Conservation (phyloP, 2,329 filamentous ascomycete species). For the Trichophaea hybrida region DNA sequence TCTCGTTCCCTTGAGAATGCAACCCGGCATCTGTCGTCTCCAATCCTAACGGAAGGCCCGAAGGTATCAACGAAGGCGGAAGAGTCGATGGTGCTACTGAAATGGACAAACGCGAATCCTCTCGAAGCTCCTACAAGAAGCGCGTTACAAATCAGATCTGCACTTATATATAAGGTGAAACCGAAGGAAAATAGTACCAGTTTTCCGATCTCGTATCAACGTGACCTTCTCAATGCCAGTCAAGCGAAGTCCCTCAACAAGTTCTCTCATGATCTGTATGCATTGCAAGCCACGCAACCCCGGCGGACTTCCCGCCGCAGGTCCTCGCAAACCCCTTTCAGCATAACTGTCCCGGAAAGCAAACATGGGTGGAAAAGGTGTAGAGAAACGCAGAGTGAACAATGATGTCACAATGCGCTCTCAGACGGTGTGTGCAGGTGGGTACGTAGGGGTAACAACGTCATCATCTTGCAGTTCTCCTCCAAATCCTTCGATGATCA, state of each 20-base stretch:
- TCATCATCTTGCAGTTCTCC: constrained; percentile 38
- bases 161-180: constrained; percentile 5
- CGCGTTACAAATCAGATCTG: constrained; percentile 4
- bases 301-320: background rate
- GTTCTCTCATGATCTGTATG: constrained; percentile 43
- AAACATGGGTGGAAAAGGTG: constrained; percentile 7
- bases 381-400: constrained; percentile 8
- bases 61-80: constrained; percentile 41
- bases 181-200: constrained; percentile 32
- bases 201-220: constrained; percentile 44
- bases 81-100: constrained; percentile 37
- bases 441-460: constrained; percentile 36
- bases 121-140: constrained; percentile 38
- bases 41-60: constrained; percentile 38
- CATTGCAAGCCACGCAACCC: constrained; percentile 17
- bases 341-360: constrained; percentile 18
- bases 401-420: constrained; percentile 5
- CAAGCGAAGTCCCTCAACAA: constrained; percentile 39
- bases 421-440: constrained; percentile 2
- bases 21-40: constrained; percentile 35
- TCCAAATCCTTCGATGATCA: constrained; percentile 43
- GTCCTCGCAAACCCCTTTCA: constrained; percentile 18
- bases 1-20: constrained; percentile 41
- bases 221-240: constrained; percentile 43
- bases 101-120: constrained; percentile 44